These are phyloP conservation scores for Ulmus americana DNA, from an alignment of 331 rosid species.

Conservation along the genomic window DNA sequence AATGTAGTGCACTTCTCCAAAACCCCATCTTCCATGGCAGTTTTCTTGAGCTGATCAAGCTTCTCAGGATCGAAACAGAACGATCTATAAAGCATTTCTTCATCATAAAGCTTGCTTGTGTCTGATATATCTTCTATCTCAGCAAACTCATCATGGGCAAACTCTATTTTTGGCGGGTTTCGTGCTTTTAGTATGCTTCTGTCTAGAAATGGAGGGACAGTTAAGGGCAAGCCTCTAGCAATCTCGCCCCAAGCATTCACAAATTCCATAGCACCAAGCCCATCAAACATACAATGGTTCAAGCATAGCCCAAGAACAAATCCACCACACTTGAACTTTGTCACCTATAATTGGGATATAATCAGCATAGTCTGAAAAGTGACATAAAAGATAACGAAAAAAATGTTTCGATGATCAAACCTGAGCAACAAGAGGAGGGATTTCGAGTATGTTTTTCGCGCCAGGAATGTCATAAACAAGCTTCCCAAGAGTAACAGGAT, in stretches of 20 bases:
- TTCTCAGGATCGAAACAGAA: slow-evolving; percentile 51
- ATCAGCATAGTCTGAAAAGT: neutral
- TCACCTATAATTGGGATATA: slow-evolving; percentile 41
- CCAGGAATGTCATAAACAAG: slow-evolving; percentile 65
- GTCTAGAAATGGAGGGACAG: slow-evolving; percentile 48
- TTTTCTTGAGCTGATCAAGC: slow-evolving; percentile 51
- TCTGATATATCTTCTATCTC: slow-evolving; percentile 63
- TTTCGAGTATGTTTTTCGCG: slow-evolving; percentile 59
- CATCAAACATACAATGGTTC: slow-evolving; percentile 83
- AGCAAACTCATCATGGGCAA: slow-evolving; percentile 51
- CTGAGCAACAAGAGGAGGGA: slow-evolving; percentile 78
- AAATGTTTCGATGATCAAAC: slow-evolving; percentile 22
- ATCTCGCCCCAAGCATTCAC: slow-evolving; percentile 71
- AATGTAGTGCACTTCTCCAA: slow-evolving; percentile 51
- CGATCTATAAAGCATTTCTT: slow-evolving; percentile 41
- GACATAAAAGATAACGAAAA: neutral
- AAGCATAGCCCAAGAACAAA: slow-evolving; percentile 54
- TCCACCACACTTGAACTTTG: slow-evolving; percentile 81
- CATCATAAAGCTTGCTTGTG: slow-evolving; percentile 36
- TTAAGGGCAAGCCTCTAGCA: slow-evolving; percentile 58
- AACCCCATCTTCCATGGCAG: slow-evolving; percentile 47
- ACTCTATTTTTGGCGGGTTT: slow-evolving; percentile 52
- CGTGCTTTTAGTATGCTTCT: slow-evolving; percentile 63
- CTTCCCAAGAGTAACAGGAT: slow-evolving; percentile 54
- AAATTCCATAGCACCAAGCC: slow-evolving; percentile 71